Evolutionary conservation across 768 basidiomycete species (phyloP).

Genomic region (Tulasnella sp.): DNA sequence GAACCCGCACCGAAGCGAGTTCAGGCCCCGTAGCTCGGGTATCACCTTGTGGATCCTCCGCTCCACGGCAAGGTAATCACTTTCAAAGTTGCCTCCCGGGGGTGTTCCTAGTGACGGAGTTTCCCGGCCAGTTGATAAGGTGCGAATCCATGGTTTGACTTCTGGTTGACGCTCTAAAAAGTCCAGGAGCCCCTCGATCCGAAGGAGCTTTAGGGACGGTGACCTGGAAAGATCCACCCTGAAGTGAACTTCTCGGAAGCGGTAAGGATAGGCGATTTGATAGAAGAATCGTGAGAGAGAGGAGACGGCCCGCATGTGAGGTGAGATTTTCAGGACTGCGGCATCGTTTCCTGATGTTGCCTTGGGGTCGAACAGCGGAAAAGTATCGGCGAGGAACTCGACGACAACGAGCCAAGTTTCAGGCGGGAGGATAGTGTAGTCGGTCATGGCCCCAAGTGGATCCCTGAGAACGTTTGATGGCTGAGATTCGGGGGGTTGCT

Average conservation of each 20-base stretch:
- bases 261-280: neutral
- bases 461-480: neutral
- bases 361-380: neutral
- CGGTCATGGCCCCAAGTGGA: neutral
- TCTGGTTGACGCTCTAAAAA: neutral
- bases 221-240: neutral
- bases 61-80: neutral
- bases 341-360: neutral
- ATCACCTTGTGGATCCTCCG: neutral
- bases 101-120: neutral
- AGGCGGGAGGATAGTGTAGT: neutral
- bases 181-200: neutral
- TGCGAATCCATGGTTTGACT: neutral
- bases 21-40: neutral
- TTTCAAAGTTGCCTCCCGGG: neutral
- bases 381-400: neutral
- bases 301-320: neutral
- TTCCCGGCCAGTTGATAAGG: neutral
- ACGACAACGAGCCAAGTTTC: neutral
- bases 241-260: constrained; percentile 3
- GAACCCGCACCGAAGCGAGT: neutral
- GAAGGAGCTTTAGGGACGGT: neutral
- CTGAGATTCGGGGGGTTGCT: neutral
- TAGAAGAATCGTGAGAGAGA: neutral
- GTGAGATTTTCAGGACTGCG: neutral